phyloP scores from a whole-genome alignment of 768 basidiomycete genomes.

The Suillus weaverae region DNA sequence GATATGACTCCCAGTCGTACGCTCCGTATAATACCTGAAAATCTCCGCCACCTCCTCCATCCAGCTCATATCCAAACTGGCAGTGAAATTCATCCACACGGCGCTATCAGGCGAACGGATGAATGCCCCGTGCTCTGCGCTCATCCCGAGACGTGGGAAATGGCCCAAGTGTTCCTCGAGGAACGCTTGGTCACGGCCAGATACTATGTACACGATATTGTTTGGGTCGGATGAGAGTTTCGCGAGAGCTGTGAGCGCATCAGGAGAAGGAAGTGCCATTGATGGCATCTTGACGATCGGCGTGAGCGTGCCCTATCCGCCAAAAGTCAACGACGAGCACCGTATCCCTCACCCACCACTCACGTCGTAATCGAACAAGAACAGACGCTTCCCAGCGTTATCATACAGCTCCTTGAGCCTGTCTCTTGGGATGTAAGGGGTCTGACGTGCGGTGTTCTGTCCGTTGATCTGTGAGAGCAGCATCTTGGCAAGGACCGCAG shows the following conservation, averaged over 20 bases:
- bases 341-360: slow-evolving; percentile 29
- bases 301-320: slow-evolving; percentile 81
- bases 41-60: slow-evolving; percentile 94
- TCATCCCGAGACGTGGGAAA: slow-evolving; percentile 80
- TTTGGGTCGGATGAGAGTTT: slow-evolving; percentile 74
- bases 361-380: slow-evolving; percentile 96
- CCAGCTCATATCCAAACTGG: slow-evolving; percentile 71
- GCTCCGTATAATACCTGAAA: slow-evolving; percentile 94
- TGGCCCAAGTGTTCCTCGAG: slow-evolving; percentile 90
- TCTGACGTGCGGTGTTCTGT: slow-evolving; percentile 78
- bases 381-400: slow-evolving; percentile 75
- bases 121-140: slow-evolving; percentile 95
- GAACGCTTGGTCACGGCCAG: slow-evolving; percentile 92
- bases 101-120: slow-evolving; percentile 65
- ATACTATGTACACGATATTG: slow-evolving; percentile 97
- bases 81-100: slow-evolving; percentile 74
- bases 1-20: slow-evolving; percentile 94
- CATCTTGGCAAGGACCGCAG: slow-evolving; percentile 84
- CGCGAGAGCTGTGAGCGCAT: slow-evolving; percentile 72
- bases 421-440: slow-evolving; percentile 75
- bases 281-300: slow-evolving; percentile 95
- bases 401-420: slow-evolving; percentile 61
- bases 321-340: not conserved
- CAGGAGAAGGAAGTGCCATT: slow-evolving; percentile 77
- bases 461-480: slow-evolving; percentile 78